Percentiles rank a stretch among this genome's conserved stretches.
Evolutionary conservation across 2,329 filamentous ascomycete genomes (phyloP).

Genomic region (Fusarium falciforme): DNA sequence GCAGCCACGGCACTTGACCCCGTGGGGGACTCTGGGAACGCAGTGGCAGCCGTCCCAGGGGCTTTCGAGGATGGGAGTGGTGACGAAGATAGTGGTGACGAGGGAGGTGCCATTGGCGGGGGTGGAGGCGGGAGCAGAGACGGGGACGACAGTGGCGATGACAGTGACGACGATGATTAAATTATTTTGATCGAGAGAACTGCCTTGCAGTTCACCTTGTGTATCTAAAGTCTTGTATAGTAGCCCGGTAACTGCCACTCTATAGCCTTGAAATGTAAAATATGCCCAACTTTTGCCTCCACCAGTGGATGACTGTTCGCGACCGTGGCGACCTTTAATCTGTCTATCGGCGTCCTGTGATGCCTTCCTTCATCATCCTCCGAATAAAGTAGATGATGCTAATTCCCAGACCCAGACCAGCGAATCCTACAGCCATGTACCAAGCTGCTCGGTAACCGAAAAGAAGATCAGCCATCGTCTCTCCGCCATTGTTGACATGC

Average conservation of each 20-base stretch:
- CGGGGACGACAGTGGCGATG: background rate
- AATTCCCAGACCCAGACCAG: constrained; percentile 19
- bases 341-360: background rate
- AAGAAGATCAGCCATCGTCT: constrained; percentile 16
- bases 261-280: background rate
- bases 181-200: background rate
- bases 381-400: constrained; percentile 30
- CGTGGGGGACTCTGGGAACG: background rate
- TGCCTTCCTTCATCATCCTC: constrained; percentile 14
- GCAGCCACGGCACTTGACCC: constrained; percentile 10
- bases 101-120: background rate
- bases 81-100: constrained; percentile 3
- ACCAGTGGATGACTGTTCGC: background rate
- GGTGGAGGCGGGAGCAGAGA: no score
- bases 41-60: background rate
- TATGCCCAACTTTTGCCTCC: background rate
- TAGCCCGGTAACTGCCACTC: background rate
- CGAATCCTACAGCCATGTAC: constrained; percentile 29
- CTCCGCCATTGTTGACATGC: constrained; percentile 45
- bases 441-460: constrained; percentile 25
- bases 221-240: background rate
- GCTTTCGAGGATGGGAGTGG: background rate
- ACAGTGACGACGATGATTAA: background rate
- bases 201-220: background rate
- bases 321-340: no score